These are phyloP conservation scores for Mycena crocata DNA, from an alignment of 768 basidiomycete species.

Conservation along the genomic window DNA sequence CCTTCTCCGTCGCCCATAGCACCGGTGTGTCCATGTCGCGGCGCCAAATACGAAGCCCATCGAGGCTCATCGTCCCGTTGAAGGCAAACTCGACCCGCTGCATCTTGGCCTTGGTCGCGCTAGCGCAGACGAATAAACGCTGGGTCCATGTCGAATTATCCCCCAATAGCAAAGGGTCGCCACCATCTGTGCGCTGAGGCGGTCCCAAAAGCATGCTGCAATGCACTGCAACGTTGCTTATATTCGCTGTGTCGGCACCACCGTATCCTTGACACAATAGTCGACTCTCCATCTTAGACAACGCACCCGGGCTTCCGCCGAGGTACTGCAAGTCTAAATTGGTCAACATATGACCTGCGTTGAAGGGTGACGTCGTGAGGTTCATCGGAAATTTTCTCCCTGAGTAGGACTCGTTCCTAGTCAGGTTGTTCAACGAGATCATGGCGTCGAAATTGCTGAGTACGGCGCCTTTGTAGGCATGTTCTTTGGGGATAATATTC, in stretches of 20 bases:
- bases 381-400: constrained; percentile 29
- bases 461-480: constrained; percentile 3
- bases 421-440: constrained; percentile 25
- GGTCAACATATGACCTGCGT: constrained; percentile 11
- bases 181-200: constrained; percentile 35
- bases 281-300: not conserved
- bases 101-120: constrained; percentile 31
- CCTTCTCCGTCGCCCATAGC: constrained; percentile 29
- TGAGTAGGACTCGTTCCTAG: constrained; percentile 28
- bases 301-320: too few relatives aligned
- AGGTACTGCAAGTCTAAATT: constrained; percentile 17
- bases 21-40: constrained; percentile 25
- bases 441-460: constrained; percentile 34
- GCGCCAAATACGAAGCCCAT: constrained; percentile 16
- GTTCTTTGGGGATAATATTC: not conserved
- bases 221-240: constrained; percentile 37
- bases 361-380: constrained; percentile 5
- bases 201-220: constrained; percentile 36
- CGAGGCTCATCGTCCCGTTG: constrained; percentile 21
- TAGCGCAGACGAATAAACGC: constrained; percentile 32
- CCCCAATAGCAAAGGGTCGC: constrained; percentile 25
- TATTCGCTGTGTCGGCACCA: constrained; percentile 32
- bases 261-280: constrained; percentile 35
- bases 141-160: constrained; percentile 39
- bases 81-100: constrained; percentile 31